Evolutionary conservation across 164 flowering plant genomes (phyloP).

Genomic region (Kalanchoe fedtschenkoi): DNA sequence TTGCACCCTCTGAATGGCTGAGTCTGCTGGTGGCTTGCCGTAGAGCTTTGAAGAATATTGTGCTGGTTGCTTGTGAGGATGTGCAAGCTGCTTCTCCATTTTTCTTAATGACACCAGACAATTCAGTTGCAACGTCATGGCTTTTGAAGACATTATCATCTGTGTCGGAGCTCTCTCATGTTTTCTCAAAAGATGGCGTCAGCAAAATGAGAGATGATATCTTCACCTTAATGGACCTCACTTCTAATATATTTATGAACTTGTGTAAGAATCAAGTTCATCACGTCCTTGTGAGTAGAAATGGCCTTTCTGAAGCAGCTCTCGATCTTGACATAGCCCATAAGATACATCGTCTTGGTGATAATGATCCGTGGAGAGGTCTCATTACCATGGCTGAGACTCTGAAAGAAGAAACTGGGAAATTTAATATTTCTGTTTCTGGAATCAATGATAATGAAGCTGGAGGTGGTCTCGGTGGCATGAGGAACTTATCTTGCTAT

Average conservation of each 20-base stretch:
- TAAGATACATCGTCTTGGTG: constrained; percentile 1
- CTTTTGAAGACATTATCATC: constrained; percentile 47
- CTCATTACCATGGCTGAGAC: constrained; percentile 28
- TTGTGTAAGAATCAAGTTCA: constrained; percentile 33
- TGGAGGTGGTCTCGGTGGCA: constrained; percentile 9
- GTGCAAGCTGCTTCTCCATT: constrained; percentile 22
- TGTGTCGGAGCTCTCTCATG: constrained; percentile 26
- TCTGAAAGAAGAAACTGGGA: constrained; percentile 35
- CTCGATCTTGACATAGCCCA: constrained; percentile 3
- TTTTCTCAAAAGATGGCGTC: constrained; percentile 21
- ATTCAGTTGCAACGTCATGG: constrained; percentile 39
- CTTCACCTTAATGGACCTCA: constrained; percentile 68
- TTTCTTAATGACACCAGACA: constrained; percentile 18
- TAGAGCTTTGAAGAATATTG: constrained; percentile 46
- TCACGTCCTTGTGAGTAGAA: constrained; percentile 10
- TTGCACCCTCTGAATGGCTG: constrained; percentile 13
- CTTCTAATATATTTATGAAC: constrained; percentile 41
- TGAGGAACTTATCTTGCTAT: constrained; percentile 28
- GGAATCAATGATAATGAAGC: constrained; percentile 14
- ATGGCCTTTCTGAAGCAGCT: constrained; percentile 12
- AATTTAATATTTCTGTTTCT: constrained; percentile 14
- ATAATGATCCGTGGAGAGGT: constrained; percentile 25
- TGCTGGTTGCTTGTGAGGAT: constrained; percentile 34
- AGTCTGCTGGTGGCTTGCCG: constrained; percentile 57
- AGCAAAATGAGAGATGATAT: constrained; percentile 21